Evolutionary conservation across 1,284 basidiomycete species (phyloP).

Genomic region (Cryptococcus wingfieldii): DNA sequence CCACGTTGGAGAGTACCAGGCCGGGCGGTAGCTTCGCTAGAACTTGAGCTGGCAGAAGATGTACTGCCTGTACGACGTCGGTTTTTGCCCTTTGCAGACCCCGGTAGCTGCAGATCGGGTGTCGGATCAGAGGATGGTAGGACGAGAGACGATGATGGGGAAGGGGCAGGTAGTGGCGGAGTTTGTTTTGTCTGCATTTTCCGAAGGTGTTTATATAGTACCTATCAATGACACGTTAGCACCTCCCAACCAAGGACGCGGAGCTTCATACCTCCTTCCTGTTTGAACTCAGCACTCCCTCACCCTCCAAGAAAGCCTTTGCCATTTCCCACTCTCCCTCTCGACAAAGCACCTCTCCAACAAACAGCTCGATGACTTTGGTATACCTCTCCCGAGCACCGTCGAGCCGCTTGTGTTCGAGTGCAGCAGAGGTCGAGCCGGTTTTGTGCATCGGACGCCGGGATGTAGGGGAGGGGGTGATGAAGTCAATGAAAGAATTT

Average conservation of each 20-base stretch:
- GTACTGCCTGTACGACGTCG: not conserved
- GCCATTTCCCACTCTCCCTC: constrained; percentile 48
- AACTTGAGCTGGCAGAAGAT: constrained; percentile 21
- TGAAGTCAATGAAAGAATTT: constrained; percentile 27
- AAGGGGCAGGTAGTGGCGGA: constrained; percentile 18
- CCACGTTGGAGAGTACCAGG: constrained; percentile 6
- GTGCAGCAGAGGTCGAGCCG: constrained; percentile 1
- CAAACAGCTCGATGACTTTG: constrained; percentile 44
- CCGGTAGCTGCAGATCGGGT: not conserved
- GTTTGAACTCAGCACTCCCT: constrained; percentile 38
- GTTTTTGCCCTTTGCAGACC: not conserved
- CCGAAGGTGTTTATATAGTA: constrained; percentile 38
- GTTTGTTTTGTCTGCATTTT: constrained; percentile 17
- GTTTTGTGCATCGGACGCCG: not conserved
- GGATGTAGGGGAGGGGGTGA: constrained; percentile 11
- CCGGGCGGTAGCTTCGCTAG: constrained; percentile 28
- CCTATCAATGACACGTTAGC: constrained; percentile 11
- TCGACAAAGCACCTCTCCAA: constrained; percentile 39
- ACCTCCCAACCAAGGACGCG: not conserved
- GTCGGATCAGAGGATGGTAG: constrained; percentile 8
- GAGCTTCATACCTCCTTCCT: constrained; percentile 39
- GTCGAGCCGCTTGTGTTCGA: constrained; percentile 26
- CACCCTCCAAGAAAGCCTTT: constrained; percentile 39
- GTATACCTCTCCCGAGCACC: constrained; percentile 40
- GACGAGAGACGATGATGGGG: constrained; percentile 23